Base-by-base conservation (phyloP, 1,284 basidiomycete species). In the Irpex rosettiformis region DNA sequence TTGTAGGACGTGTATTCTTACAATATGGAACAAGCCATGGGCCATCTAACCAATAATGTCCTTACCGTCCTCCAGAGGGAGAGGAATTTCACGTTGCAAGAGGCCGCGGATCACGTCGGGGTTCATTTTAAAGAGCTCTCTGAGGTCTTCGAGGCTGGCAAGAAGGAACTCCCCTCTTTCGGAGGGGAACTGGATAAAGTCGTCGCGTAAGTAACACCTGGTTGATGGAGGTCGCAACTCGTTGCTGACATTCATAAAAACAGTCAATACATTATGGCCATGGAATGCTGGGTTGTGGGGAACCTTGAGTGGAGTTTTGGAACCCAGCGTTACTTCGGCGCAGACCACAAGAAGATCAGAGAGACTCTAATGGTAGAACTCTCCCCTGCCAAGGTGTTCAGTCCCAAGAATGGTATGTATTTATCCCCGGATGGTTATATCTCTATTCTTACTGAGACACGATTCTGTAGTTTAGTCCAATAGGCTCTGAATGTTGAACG, bases 1-100 rank as follows among this genome's bases (percentile, higher is more conserved):
- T 47, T 61, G 27, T 62, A 88, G 87, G 86, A 89, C 57, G 73
- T 88, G 11, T 88, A 88, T 65, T 88, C 85, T 6, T 89, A 88
- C 71, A 83, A 86, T 68, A 83, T 86, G 79, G 86, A 89, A 66
- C 84, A 87, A 67, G 79, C 83, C 42, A 85, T 83, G 69, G 86
- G 85, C n/a, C 81, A 82, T 58, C 78, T 75, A 18, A 81, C 81
- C 52, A 86, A 86, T 67, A 89, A 89, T 66, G 76, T 88, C 62
- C 75, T 89, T 48, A 85, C 85, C 3, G 84, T 89, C 29, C 77
- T 86, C 54, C 86, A 88, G 83, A 74, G 80, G 60, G 77, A 80
- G 56, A 77, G 77, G 53, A 65, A 71, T 24, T 69, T 81, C 56
- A 72, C 75, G 59, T 72, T 88, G 21, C 87, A 88, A 69, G 76